Conservation (phyloP, 2,329 filamentous ascomycete species). For the Tolypocladium endophyticum region DNA sequence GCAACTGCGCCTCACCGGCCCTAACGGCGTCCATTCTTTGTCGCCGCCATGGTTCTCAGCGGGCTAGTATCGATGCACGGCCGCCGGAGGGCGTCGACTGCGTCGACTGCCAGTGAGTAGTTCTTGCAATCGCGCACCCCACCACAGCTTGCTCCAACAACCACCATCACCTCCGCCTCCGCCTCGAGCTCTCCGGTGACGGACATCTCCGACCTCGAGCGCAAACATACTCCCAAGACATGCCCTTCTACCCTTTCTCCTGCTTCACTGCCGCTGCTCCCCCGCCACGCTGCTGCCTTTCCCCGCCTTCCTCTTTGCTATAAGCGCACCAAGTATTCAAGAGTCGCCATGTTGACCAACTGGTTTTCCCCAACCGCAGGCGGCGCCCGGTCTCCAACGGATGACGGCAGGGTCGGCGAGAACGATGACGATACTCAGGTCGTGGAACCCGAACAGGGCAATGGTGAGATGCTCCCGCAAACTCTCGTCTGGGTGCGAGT, state of each 20-base stretch:
- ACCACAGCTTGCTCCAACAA: neutral
- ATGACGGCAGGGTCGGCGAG: constrained; percentile 37
- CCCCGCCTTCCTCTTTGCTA: constrained; percentile 4
- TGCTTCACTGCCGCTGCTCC: neutral
- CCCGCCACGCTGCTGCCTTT: constrained; percentile 4
- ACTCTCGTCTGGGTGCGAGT: neutral
- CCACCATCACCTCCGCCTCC: neutral
- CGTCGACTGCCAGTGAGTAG: constrained; percentile 16
- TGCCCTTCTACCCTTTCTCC: neutral
- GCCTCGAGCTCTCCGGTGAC: neutral
- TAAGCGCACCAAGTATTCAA: constrained; percentile 3
- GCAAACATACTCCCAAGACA: neutral
- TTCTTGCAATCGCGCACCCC: neutral
- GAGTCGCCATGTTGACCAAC: constrained; percentile 28
- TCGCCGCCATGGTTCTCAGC: constrained; percentile 19
- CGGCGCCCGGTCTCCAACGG: constrained; percentile 43
- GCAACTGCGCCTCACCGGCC: neutral
- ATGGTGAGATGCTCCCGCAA: constrained; percentile 48
- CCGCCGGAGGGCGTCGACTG: constrained; percentile 18
- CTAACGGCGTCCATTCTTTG: neutral
- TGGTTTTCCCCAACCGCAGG: constrained; percentile 31
- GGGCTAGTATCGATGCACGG: constrained; percentile 18
- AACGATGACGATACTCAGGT: constrained; percentile 63
- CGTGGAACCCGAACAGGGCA: constrained; percentile 87
- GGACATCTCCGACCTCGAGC: neutral